These are phyloP conservation scores for Misopates orontium DNA, from an alignment of 257 asterid genomes.

Conservation along the genomic window DNA sequence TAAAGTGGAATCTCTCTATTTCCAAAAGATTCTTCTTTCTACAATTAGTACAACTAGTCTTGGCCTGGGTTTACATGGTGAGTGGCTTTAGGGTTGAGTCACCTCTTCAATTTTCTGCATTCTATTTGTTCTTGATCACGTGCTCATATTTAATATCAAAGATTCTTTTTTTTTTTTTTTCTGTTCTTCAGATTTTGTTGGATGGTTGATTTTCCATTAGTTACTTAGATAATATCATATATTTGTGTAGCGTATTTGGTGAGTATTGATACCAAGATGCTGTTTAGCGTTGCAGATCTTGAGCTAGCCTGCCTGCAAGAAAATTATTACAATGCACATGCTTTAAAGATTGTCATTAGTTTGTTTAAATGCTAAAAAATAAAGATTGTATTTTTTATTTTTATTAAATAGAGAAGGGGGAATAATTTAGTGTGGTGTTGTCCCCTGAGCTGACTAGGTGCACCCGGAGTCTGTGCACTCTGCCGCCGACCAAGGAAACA, in stretches of 20 bases:
- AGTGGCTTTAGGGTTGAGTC: conserved; percentile 74
- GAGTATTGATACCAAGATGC: conserved; percentile 54
- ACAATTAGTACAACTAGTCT: conserved; percentile 25
- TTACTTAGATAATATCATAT: conserved; percentile 15
- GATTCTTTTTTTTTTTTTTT: conserved; percentile 36
- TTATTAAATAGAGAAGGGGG: no score
- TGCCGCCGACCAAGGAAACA: conserved; percentile 95
- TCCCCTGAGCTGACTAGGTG: conserved; percentile 82
- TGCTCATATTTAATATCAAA: conserved; percentile 35
- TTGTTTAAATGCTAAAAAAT: no score
- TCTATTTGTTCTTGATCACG: conserved; percentile 38
- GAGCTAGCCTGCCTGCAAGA: conserved; percentile 26
- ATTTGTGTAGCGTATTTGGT: no score
- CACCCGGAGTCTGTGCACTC: conserved; percentile 82
- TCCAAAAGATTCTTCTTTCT: conserved; percentile 23
- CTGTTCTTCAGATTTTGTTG: conserved; percentile 50
- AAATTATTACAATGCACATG: conserved; percentile 39
- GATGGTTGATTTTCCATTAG: conserved; percentile 32
- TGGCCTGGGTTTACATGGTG: conserved; percentile 56
- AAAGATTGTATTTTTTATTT: no score
- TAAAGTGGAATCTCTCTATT: conserved; percentile 35
- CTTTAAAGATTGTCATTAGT: no score
- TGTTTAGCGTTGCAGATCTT: conserved; percentile 70
- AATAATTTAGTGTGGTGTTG: conserved; percentile 64
- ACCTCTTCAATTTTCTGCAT: conserved; percentile 27